Conservation (phyloP, 208 protist genomes). For the Porcisia deanei region DNA sequence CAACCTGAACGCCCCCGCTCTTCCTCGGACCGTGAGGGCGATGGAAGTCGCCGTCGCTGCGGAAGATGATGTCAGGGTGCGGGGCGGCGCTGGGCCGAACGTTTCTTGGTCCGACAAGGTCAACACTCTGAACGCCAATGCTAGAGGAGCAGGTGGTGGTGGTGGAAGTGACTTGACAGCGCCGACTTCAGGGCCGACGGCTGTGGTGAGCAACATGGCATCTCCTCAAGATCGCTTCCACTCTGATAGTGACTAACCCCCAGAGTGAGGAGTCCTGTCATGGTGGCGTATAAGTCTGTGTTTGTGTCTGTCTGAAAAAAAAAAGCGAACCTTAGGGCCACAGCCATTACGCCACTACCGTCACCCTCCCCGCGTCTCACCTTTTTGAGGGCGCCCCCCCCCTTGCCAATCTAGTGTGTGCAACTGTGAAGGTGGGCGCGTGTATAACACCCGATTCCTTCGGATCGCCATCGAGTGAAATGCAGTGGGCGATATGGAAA, state of each 20-base stretch:
- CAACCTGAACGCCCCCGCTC: not conserved
- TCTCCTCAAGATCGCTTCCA: constrained; percentile 30
- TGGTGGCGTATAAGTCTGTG: no score
- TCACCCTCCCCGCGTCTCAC: no score
- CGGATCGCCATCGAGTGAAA: no score
- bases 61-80: not conserved
- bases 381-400: no score
- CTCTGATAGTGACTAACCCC: constrained; percentile 34
- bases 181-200: constrained; percentile 13
- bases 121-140: not conserved
- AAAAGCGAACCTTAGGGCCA: not conserved
- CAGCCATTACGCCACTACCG: no score
- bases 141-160: not conserved
- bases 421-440: no score
- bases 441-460: no score
- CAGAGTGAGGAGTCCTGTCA: not conserved
- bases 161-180: not conserved
- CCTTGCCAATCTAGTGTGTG: no score
- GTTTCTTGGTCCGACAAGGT: not conserved
- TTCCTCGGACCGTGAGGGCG: not conserved
- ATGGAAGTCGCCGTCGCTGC: not conserved
- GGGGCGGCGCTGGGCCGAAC: not conserved
- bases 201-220: constrained; percentile 33
- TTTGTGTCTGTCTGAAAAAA: not conserved
- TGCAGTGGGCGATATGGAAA: no score